phyloP scores from a whole-genome alignment of 139 green algal genomes.

The Micromonas pusilla region DNA sequence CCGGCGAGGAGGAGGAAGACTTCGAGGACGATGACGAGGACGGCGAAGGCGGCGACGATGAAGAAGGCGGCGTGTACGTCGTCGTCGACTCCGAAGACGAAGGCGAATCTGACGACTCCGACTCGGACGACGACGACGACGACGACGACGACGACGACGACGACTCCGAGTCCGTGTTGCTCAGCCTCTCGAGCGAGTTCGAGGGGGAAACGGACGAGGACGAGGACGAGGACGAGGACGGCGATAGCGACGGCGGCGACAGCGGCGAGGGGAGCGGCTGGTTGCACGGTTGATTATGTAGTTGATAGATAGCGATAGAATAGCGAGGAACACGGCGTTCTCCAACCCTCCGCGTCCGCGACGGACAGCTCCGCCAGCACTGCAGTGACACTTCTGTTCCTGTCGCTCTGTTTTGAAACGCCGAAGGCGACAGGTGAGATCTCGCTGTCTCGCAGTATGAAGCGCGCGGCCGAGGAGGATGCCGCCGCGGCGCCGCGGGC shows the following conservation, averaged over 20 bases:
- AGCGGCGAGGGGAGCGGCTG: constrained; percentile 23
- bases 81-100: neutral
- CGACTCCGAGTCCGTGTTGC: neutral
- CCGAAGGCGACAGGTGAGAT: too few species aligned
- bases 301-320: too few species aligned
- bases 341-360: too few species aligned
- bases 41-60: constrained; percentile 21
- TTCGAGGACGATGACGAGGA: constrained; percentile 25
- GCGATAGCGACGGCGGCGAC: constrained; percentile 2
- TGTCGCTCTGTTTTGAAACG: too few species aligned
- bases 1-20: neutral
- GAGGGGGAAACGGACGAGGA: neutral
- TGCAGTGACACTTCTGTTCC: too few species aligned
- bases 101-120: constrained; percentile 18
- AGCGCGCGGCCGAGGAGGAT: too few species aligned
- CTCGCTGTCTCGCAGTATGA: too few species aligned
- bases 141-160: neutral
- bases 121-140: constrained; percentile 11
- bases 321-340: too few species aligned
- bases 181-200: neutral
- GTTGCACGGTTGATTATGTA: too few species aligned
- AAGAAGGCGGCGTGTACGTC: neutral
- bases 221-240: constrained; percentile 5
- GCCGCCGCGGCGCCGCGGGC: too few species aligned
- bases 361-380: too few species aligned